phyloP scores from a whole-genome alignment of 306 rosid genomes.

The Purshia tridentata region DNA sequence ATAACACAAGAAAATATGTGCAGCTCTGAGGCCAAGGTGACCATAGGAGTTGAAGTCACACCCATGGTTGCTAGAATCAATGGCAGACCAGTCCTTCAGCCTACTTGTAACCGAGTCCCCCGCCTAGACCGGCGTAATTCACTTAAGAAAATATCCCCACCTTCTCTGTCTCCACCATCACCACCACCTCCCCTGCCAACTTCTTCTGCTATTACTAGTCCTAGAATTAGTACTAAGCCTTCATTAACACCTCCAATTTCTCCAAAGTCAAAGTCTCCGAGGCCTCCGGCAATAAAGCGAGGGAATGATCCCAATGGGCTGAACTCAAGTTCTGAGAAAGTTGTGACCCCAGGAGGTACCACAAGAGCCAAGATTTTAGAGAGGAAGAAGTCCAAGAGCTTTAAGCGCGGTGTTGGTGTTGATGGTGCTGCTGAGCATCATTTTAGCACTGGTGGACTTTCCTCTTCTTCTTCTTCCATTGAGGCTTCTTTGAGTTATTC shows the following conservation, averaged over 20 bases:
- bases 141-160: constrained; percentile 51
- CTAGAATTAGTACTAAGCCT: constrained; percentile 24
- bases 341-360: constrained; percentile 45
- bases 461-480: constrained; percentile 14
- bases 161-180: constrained; percentile 25
- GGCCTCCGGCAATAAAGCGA: constrained; percentile 72
- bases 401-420: constrained; percentile 39
- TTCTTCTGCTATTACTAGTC: constrained; percentile 33
- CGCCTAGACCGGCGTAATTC: constrained; percentile 63
- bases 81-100: constrained; percentile 86
- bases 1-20: constrained; percentile 46
- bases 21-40: constrained; percentile 63
- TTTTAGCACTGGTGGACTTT: constrained; percentile 11
- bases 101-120: constrained; percentile 74
- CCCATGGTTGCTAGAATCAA: constrained; percentile 56
- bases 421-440: constrained; percentile 23
- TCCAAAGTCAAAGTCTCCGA: constrained; percentile 75
- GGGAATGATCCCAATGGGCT: constrained; percentile 62
- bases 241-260: constrained; percentile 58
- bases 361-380: constrained; percentile 55
- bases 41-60: constrained; percentile 45
- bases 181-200: constrained; percentile 42
- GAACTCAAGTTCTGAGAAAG: constrained; percentile 64
- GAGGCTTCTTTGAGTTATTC: constrained; percentile 69
- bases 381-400: constrained; percentile 89